A percentile compares a stretch with the other conserved stretches of the same genome.
Conservation (phyloP, 1,284 basidiomycete genomes). For the Trichosporon sp. region DNA sequence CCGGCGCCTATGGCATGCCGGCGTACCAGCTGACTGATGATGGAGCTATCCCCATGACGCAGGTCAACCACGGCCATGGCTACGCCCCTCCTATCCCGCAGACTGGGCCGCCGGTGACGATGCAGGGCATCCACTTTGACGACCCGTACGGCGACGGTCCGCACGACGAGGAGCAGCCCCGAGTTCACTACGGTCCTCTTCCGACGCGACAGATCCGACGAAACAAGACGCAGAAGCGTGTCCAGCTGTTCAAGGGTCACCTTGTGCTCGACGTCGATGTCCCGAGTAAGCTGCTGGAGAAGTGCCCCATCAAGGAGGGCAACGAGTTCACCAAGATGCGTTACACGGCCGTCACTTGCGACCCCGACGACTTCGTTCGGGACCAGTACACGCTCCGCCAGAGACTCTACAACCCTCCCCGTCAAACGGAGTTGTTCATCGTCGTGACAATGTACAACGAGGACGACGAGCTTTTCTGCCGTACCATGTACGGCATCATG, state of each 20-base stretch:
- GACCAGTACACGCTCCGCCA: slow-evolving; percentile 78
- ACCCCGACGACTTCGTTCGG: slow-evolving; percentile 82
- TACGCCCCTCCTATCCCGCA: slow-evolving; percentile 24
- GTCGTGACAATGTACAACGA: slow-evolving; percentile 78
- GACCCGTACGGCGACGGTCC: slow-evolving; percentile 27
- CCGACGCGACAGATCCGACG: slow-evolving; percentile 81
- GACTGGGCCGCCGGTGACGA: slow-evolving; percentile 19
- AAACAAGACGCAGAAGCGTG: slow-evolving; percentile 87
- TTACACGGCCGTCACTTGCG: slow-evolving; percentile 88
- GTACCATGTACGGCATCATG: slow-evolving; percentile 91
- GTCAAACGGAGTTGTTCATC: slow-evolving; percentile 79
- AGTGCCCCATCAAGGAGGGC: slow-evolving; percentile 72
- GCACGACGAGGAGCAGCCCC: slow-evolving; percentile 48
- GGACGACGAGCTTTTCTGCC: slow-evolving; percentile 73
- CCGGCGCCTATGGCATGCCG: slow-evolving; percentile 31
- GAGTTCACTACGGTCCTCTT: slow-evolving; percentile 72
- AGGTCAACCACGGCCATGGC: slow-evolving; percentile 14
- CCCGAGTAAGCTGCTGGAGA: slow-evolving; percentile 78
- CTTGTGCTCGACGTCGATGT: slow-evolving; percentile 84
- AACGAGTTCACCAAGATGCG: slow-evolving; percentile 94
- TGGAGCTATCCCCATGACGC: slow-evolving; percentile 16
- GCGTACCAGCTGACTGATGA: slow-evolving; percentile 16
- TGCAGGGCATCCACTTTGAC: slow-evolving; percentile 26
- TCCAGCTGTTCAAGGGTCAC: slow-evolving; percentile 89
- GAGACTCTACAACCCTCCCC: slow-evolving; percentile 73